A percentile compares a stretch with the other conserved stretches of the same genome.
Evolutionary conservation across 2,329 filamentous ascomycete genomes (phyloP).

Genomic region (Dendryphion nanum): DNA sequence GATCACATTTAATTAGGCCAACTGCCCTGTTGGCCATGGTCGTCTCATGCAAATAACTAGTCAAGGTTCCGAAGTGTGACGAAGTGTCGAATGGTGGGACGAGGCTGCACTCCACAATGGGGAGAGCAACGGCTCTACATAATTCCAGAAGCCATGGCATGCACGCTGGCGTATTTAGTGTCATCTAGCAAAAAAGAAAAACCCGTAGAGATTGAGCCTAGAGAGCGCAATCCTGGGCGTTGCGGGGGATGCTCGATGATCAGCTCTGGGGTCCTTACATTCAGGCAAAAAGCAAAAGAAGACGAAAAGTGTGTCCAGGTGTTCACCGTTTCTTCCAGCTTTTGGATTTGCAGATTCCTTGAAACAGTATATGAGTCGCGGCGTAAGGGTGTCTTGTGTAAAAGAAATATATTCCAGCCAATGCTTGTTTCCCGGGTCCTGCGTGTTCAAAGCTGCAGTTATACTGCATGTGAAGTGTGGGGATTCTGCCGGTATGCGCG

Average conservation of each 20-base stretch:
- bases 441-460: constrained; percentile 9
- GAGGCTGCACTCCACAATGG: too few species aligned
- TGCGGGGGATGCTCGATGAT: constrained; percentile 21
- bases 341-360: constrained; percentile 1
- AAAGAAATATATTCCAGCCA: constrained; percentile 9
- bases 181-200: constrained; percentile 5
- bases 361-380: constrained; percentile 5
- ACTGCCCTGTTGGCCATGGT: too few species aligned
- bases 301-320: background rate
- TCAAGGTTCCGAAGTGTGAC: too few species aligned
- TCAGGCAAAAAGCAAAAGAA: constrained; percentile 20
- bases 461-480: constrained; percentile 6
- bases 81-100: too few species aligned
- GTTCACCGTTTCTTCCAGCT: background rate
- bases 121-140: too few species aligned
- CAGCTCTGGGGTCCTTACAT: constrained; percentile 15
- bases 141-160: too few species aligned
- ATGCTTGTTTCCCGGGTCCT: constrained; percentile 21
- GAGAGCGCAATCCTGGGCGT: constrained; percentile 11
- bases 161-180: too few species aligned
- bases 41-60: too few species aligned
- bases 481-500: constrained; percentile 24
- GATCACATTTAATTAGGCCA: too few species aligned
- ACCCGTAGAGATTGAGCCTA: constrained; percentile 13
- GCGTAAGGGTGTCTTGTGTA: background rate